Base-by-base conservation (phyloP, 495 filamentous ascomycete genomes). In the Lindgomyces ingoldianus region DNA sequence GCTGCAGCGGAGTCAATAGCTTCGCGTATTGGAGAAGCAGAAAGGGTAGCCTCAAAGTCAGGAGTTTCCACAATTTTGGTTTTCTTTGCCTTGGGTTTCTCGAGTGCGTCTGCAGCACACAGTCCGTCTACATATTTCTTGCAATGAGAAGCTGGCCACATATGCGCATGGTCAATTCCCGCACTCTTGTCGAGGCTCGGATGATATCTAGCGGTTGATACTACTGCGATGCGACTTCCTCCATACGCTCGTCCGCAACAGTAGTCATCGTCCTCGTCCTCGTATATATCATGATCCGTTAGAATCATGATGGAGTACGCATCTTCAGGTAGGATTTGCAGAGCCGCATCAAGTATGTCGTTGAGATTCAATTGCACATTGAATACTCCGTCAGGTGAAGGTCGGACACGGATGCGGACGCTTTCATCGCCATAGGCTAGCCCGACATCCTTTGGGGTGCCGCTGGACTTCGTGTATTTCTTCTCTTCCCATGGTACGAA, bases 211-310 rank as follows among this genome's bases (percentile, higher is more conserved):
- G 85, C 80, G 11, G 74, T 80, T 0, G 81, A 84, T 1, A 89
- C 84, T 4, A 89, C 81, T 0, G 80, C 77, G 3, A 89, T 77
- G 4, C 87, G 74, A 62, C 80, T 83, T 1, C 80, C 84, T 14
- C 86, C 87, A 62, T 88, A 89, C 18, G 88, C 87, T 26, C 84
- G 76, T 2, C 87, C 88, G 67, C 86, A 89, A 60, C 81, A 84
- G 62, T 88, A 89, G 27, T 83, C 81, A 60, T 89, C 87, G 3
- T 88, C 81, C 2, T 86, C 83, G 65, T 83, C 81, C 68, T 89
- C 85, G 70, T 84, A 89, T 41, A 89, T 70, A 68, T 91, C 88
- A 19, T 87, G 83, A 18, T 85, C 68, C 0, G 84, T 73, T 3
- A 89, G 65, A 52, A 90, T 60, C 4, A 86, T 59, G 2, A 89